Percentiles rank a stretch among this genome's conserved stretches.
phyloP scores from a whole-genome alignment of 192 early-diverging fungal species.

The Neocallimastix lanati region DNA sequence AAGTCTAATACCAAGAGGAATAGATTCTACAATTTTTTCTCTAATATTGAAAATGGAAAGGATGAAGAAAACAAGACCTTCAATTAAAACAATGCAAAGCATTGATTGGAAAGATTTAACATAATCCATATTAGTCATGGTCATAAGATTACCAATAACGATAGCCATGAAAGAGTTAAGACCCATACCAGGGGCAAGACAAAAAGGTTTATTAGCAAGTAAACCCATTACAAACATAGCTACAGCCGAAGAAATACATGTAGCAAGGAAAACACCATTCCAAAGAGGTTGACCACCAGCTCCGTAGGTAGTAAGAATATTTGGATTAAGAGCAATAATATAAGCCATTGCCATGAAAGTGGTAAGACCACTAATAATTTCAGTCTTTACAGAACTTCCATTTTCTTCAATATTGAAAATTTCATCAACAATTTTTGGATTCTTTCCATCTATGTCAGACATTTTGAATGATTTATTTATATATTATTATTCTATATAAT shows the following conservation, averaged over 20 bases:
- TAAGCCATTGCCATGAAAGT: slow-evolving; percentile 51
- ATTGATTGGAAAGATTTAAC: slow-evolving; percentile 16
- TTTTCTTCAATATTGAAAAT: neutral
- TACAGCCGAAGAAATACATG: neutral
- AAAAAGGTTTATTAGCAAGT: slow-evolving; percentile 57
- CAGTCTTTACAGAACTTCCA: slow-evolving; percentile 8
- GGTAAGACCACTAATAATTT: slow-evolving; percentile 17
- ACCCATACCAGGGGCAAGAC: slow-evolving; percentile 68
- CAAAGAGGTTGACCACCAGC: neutral
- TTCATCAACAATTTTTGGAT: neutral
- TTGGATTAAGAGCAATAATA: slow-evolving; percentile 4
- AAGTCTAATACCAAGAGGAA: slow-evolving; percentile 54
- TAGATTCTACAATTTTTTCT: slow-evolving; percentile 55
- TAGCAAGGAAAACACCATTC: neutral
- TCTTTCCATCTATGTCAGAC: neutral
- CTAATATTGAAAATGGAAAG: slow-evolving; percentile 60
- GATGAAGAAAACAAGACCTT: slow-evolving; percentile 59
- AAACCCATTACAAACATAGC: slow-evolving; percentile 45
- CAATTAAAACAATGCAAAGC: slow-evolving; percentile 59
- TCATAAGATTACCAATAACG: slow-evolving; percentile 61
- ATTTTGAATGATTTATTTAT: too few species aligned
- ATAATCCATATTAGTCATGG: slow-evolving; percentile 49
- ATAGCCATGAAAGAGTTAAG: slow-evolving; percentile 69
- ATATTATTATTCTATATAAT: too few species aligned
- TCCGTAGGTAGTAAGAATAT: neutral